These are phyloP conservation scores for Mucuna pruriens DNA, from an alignment of 306 rosid species.

Conservation along the genomic window DNA sequence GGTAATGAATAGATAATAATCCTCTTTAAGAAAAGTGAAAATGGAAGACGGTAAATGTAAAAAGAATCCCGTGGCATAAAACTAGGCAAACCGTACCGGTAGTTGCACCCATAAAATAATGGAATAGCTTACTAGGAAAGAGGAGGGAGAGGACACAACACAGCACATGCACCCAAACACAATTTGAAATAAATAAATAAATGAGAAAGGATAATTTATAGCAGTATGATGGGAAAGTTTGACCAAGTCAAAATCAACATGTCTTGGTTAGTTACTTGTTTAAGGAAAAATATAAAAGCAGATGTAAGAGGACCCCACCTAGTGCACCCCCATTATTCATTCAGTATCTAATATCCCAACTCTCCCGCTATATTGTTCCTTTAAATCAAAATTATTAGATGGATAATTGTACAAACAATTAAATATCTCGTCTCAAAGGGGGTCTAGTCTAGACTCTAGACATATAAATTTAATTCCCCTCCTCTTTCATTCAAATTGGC, in stretches of 20 bases:
- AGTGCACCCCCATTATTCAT: slow-evolving; percentile 6
- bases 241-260: slow-evolving; percentile 42
- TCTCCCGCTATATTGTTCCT: background rate
- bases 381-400: background rate
- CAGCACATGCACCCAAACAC: background rate
- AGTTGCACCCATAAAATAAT: slow-evolving; percentile 3
- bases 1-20: too few species aligned
- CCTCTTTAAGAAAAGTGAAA: too few species aligned
- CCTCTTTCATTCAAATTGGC: background rate
- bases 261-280: slow-evolving; percentile 35
- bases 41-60: too few species aligned
- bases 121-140: background rate
- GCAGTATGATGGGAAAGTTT: background rate
- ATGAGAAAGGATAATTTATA: background rate
- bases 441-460: background rate
- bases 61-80: too few species aligned
- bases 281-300: slow-evolving; percentile 27
- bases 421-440: too few species aligned
- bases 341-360: too few species aligned
- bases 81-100: background rate
- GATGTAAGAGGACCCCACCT: slow-evolving; percentile 12
- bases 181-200: background rate
- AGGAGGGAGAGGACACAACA: background rate
- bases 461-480: background rate
- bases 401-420: background rate